Conservation (phyloP, 2,329 filamentous ascomycete species). For the Sarocladiaceae sp. region DNA sequence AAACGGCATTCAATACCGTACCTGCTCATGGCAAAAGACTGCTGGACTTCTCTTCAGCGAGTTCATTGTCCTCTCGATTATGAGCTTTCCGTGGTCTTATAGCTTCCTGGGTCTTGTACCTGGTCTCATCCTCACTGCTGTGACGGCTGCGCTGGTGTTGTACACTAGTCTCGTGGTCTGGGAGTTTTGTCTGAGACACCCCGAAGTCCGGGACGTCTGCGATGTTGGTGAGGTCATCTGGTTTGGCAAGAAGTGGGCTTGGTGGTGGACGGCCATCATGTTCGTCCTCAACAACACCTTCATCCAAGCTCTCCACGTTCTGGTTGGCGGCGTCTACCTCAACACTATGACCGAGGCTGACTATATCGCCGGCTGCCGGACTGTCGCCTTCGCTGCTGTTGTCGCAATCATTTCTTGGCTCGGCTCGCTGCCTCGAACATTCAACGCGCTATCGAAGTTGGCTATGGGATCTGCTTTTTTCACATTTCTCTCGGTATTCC, state of each 20-base stretch:
- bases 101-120: slow-evolving; percentile 82
- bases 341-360: slow-evolving; percentile 78
- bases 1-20: slow-evolving; percentile 83
- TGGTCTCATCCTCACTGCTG: slow-evolving; percentile 73
- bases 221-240: slow-evolving; percentile 93
- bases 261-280: slow-evolving; percentile 72
- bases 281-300: slow-evolving; percentile 94
- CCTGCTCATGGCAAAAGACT: slow-evolving; percentile 94
- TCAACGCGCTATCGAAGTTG: slow-evolving; percentile 72
- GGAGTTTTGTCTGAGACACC: slow-evolving; percentile 88
- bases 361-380: slow-evolving; percentile 62
- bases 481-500: slow-evolving; percentile 82
- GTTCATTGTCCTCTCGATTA: slow-evolving; percentile 88
- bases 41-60: slow-evolving; percentile 88
- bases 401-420: slow-evolving; percentile 71
- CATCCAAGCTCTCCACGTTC: slow-evolving; percentile 76
- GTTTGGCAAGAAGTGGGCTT: slow-evolving; percentile 73
- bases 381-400: slow-evolving; percentile 73
- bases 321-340: slow-evolving; percentile 80
- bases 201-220: slow-evolving; percentile 87
- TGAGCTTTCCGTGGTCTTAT: slow-evolving; percentile 95
- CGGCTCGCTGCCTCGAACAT: slow-evolving; percentile 81
- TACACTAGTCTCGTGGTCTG: slow-evolving; percentile 66
- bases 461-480: slow-evolving; percentile 78
- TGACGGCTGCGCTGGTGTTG: slow-evolving; percentile 72